A percentile compares a stretch with the other conserved stretches of the same genome.
Conservation (phyloP, 176 grass and related monocot species). For the Raddia distichophylla region DNA sequence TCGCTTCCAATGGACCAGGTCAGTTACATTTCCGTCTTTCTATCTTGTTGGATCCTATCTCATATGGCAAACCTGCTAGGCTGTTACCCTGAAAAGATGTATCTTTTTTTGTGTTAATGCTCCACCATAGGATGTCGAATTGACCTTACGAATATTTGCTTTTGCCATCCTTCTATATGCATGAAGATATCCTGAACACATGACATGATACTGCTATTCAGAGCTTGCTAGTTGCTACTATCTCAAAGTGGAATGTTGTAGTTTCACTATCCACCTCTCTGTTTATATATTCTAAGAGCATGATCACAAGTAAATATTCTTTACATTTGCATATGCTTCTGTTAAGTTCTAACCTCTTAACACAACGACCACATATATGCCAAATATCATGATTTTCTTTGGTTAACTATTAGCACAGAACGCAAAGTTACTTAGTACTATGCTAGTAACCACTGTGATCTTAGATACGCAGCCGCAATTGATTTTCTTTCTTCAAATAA, state of each 20-base stretch:
- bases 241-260: background rate
- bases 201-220: background rate
- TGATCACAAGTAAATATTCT: background rate
- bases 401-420: background rate
- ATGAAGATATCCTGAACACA: background rate
- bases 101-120: background rate
- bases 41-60: background rate
- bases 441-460: background rate
- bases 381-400: background rate
- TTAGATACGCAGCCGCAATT: background rate
- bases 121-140: background rate
- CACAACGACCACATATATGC: background rate
- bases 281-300: background rate
- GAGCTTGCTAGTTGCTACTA: background rate
- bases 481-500: background rate
- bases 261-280: background rate
- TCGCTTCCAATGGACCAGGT: constrained; percentile 70
- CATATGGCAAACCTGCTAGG: background rate
- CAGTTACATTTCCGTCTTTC: background rate
- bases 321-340: background rate
- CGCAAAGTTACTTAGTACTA: background rate
- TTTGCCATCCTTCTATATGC: background rate
- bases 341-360: background rate
- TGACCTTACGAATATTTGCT: background rate
- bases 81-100: background rate